These are phyloP conservation scores for Dovyalis caffra DNA, from an alignment of 345 rosid species.

Conservation along the genomic window DNA sequence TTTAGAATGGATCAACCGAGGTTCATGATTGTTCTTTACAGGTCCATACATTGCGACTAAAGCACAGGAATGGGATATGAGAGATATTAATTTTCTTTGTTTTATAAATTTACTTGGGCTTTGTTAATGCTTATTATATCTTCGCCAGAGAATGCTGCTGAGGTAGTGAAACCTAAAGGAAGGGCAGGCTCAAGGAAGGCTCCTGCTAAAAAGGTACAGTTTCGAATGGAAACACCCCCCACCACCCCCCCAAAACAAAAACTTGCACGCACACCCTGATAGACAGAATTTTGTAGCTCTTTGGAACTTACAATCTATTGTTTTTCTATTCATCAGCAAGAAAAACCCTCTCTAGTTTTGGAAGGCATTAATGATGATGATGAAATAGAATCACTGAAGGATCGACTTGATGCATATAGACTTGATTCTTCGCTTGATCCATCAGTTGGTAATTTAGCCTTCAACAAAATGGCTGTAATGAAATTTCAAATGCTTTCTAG, in stretches of 20 bases:
- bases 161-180: constrained; percentile 60
- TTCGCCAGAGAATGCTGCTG: constrained; percentile 44
- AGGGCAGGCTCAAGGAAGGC: constrained; percentile 56
- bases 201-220: constrained; percentile 54
- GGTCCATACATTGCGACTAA: constrained; percentile 93
- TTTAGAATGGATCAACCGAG: constrained; percentile 7
- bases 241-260: background rate
- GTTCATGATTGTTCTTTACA: constrained; percentile 30
- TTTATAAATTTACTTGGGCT: background rate
- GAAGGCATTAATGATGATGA: constrained; percentile 47
- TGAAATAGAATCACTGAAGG: constrained; percentile 57
- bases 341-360: background rate
- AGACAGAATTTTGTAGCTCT: background rate
- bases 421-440: constrained; percentile 64
- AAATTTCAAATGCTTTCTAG: too few species aligned
- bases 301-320: background rate
- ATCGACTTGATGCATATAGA: constrained; percentile 65
- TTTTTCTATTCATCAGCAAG: constrained; percentile 20
- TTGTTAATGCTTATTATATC: background rate
- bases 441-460: constrained; percentile 43
- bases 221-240: background rate
- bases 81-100: background rate
- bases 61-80: too few species aligned
- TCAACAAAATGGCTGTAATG: too few species aligned
- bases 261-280: too few species aligned